A percentile compares a stretch with the other conserved stretches of the same genome.
Evolutionary conservation across 1,284 basidiomycete genomes (phyloP).

Genomic region (Dichomitus squalens): DNA sequence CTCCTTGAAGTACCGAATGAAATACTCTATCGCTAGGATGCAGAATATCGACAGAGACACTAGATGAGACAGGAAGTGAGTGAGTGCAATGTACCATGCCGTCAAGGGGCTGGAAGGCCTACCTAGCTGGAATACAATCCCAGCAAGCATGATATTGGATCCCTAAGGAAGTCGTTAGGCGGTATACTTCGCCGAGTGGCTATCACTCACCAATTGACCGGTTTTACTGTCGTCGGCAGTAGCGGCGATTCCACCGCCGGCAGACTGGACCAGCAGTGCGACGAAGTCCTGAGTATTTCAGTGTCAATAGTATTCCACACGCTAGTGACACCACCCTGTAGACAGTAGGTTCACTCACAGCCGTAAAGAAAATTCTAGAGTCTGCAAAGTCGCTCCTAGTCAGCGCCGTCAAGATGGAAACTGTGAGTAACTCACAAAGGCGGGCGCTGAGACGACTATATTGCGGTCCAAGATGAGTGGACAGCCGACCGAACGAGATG

Average conservation of each 20-base stretch:
- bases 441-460: slow-evolving; percentile 29
- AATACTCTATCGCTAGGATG: slow-evolving; percentile 44
- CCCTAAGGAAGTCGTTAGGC: slow-evolving; percentile 19
- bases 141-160: slow-evolving; percentile 46
- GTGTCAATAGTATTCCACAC: neutral
- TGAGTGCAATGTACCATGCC: slow-evolving; percentile 35
- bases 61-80: slow-evolving; percentile 10
- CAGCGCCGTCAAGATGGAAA: too few relatives aligned
- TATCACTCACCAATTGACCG: slow-evolving; percentile 3
- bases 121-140: slow-evolving; percentile 46
- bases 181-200: neutral
- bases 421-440: slow-evolving; percentile 39
- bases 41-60: slow-evolving; percentile 43
- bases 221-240: slow-evolving; percentile 7
- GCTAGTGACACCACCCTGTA: neutral
- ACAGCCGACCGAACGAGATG: slow-evolving; percentile 47
- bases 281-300: slow-evolving; percentile 36
- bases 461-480: slow-evolving; percentile 40
- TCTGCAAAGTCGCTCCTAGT: slow-evolving; percentile 27
- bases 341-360: slow-evolving; percentile 20
- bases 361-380: slow-evolving; percentile 38
- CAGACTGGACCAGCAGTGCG: slow-evolving; percentile 45
- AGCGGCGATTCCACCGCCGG: slow-evolving; percentile 41
- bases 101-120: slow-evolving; percentile 20
- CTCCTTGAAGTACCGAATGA: slow-evolving; percentile 39